Conservation (phyloP, 2,329 filamentous ascomycete genomes). For the Lachnellula willkommii region DNA sequence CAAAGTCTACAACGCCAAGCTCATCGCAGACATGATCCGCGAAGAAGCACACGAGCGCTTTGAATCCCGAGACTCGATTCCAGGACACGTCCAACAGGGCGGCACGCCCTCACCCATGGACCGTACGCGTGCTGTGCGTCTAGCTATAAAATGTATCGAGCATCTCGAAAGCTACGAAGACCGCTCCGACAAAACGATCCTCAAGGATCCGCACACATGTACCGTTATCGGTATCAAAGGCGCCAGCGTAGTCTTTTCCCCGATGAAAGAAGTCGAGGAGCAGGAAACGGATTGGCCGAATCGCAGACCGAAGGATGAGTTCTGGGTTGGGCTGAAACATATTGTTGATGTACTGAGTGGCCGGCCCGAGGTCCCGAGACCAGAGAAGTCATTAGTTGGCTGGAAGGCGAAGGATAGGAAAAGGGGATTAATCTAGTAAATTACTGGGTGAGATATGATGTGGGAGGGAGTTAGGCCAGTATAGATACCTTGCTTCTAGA, state of each 20-base stretch:
- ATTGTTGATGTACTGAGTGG: constrained; percentile 83
- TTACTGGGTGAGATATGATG: too few species aligned
- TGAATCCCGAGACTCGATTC: constrained; percentile 85
- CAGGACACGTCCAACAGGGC: constrained; percentile 91
- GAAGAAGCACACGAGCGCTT: constrained; percentile 90
- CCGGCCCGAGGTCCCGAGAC: constrained; percentile 45
- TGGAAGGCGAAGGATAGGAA: constrained; percentile 56
- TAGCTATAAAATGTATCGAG: constrained; percentile 91
- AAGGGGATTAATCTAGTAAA: constrained; percentile 37
- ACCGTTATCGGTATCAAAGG: constrained; percentile 90
- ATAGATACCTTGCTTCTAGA: too few species aligned
- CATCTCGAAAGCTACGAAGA: constrained; percentile 76
- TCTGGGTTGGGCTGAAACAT: constrained; percentile 76
- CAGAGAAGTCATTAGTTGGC: constrained; percentile 47
- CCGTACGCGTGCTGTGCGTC: constrained; percentile 80
- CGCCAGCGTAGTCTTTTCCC: constrained; percentile 79
- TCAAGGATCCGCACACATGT: constrained; percentile 66
- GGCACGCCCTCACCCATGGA: constrained; percentile 94
- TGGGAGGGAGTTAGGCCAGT: too few species aligned
- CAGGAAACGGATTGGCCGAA: constrained; percentile 91
- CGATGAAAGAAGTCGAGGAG: constrained; percentile 75
- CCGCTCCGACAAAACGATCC: constrained; percentile 61
- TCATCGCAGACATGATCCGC: constrained; percentile 92
- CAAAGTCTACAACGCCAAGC: constrained; percentile 82
- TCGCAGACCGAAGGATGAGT: constrained; percentile 74